Percentiles rank a stretch among this genome's conserved stretches.
phyloP scores from a whole-genome alignment of 768 basidiomycete genomes.

The Clavaria fumosa region DNA sequence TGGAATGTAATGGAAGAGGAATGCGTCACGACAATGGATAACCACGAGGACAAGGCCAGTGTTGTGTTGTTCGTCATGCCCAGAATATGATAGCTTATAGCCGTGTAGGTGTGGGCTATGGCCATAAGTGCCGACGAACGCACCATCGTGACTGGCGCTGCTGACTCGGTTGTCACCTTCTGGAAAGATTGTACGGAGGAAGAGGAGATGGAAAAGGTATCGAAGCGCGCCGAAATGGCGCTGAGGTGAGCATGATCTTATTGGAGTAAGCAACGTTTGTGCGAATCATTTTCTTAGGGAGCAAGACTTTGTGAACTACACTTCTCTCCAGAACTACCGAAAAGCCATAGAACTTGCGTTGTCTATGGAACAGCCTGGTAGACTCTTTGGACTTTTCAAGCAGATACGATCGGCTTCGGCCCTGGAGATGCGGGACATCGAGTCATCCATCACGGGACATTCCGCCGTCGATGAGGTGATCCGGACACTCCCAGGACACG shows the following conservation, averaged over 20 bases:
- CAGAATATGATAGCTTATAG: conserved; percentile 1
- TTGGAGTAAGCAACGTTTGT: not conserved
- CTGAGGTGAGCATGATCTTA: conserved; percentile 46
- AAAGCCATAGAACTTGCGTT: conserved; percentile 86
- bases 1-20: conserved; percentile 89
- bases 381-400: conserved; percentile 66
- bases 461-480: conserved; percentile 70
- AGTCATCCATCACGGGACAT: conserved; percentile 47
- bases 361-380: conserved; percentile 85
- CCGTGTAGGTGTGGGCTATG: conserved; percentile 86
- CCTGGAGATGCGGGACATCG: conserved; percentile 12
- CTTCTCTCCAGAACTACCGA: conserved; percentile 77
- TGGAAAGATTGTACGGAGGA: conserved; percentile 93
- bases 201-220: conserved; percentile 58
- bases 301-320: conserved; percentile 88
- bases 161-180: conserved; percentile 90
- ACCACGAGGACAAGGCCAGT: conserved; percentile 91
- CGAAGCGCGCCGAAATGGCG: conserved; percentile 55
- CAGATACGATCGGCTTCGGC: conserved; percentile 27
- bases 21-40: conserved; percentile 81
- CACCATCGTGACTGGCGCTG: conserved; percentile 84
- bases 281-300: conserved; percentile 40
- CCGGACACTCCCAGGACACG: conserved; percentile 48
- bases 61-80: conserved; percentile 3
- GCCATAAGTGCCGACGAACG: conserved; percentile 68